A percentile compares a stretch with the other conserved stretches of the same genome.
phyloP scores from a whole-genome alignment of 805 yeast genomes.

The Clavispora carvajalis region DNA sequence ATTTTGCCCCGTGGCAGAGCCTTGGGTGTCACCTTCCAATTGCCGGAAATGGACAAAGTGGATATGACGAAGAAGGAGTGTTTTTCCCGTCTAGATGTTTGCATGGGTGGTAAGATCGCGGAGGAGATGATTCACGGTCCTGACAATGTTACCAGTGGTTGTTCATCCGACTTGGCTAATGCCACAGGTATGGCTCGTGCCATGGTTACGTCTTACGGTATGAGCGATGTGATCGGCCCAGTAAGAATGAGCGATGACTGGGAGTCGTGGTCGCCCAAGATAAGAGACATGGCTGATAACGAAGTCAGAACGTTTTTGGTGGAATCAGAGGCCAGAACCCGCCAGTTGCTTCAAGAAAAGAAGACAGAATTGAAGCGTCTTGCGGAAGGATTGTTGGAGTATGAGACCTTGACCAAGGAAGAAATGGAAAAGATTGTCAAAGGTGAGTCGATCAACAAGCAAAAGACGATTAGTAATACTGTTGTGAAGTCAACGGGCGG shows the following conservation, averaged over 20 bases:
- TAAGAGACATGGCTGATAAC: slow-evolving; percentile 86
- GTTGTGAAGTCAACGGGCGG: slow-evolving; percentile 33
- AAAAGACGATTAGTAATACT: slow-evolving; percentile 68
- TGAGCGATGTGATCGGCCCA: slow-evolving; percentile 93
- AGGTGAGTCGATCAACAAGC: slow-evolving; percentile 71
- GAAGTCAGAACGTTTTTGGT: slow-evolving; percentile 77
- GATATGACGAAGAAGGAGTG: slow-evolving; percentile 89
- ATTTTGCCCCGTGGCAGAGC: slow-evolving; percentile 96
- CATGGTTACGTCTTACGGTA: slow-evolving; percentile 95
- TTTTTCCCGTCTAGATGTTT: slow-evolving; percentile 86
- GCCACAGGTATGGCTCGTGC: slow-evolving; percentile 94
- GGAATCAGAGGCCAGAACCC: slow-evolving; percentile 75
- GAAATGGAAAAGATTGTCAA: slow-evolving; percentile 83
- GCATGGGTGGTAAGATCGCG: slow-evolving; percentile 99
- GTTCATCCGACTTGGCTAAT: slow-evolving; percentile 82
- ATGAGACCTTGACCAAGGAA: slow-evolving; percentile 86
- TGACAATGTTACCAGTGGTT: slow-evolving; percentile 92
- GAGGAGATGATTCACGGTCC: slow-evolving; percentile 90
- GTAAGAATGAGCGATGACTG: slow-evolving; percentile 84
- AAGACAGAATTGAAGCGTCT: slow-evolving; percentile 72
- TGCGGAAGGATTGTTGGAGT: slow-evolving; percentile 90
- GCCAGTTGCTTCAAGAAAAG: slow-evolving; percentile 56
- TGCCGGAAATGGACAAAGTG: slow-evolving; percentile 97
- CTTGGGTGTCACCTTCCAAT: slow-evolving; percentile 91
- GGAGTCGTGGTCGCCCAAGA: slow-evolving; percentile 90